phyloP scores from a whole-genome alignment of 139 green algal genomes.

The Coccomyxa sp. region DNA sequence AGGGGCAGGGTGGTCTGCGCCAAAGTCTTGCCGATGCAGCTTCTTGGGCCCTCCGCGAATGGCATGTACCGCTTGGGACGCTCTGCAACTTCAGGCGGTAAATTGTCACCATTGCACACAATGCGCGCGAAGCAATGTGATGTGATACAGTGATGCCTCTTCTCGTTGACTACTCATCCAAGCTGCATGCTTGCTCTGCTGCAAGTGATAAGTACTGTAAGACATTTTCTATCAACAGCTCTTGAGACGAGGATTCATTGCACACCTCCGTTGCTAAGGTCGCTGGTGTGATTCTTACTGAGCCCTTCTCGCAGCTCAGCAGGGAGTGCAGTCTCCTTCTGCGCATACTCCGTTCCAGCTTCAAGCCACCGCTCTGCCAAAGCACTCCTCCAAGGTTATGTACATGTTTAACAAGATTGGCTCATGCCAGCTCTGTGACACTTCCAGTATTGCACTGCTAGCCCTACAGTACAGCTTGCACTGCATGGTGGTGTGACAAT shows the following conservation, averaged over 20 bases:
- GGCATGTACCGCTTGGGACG: slow-evolving; percentile 42
- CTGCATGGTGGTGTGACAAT: not conserved
- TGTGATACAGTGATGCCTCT: not conserved
- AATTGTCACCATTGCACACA: not conserved
- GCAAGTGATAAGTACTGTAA: not conserved
- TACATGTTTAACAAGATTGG: not conserved
- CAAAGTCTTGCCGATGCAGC: slow-evolving; percentile 60
- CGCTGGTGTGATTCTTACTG: no score
- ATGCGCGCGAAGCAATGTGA: not conserved
- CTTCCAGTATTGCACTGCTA: not conserved
- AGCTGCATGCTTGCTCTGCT: not conserved
- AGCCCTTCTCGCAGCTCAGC: no score
- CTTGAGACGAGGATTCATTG: not conserved
- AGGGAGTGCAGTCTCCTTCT: not conserved
- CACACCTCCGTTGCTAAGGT: no score
- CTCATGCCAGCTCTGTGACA: not conserved
- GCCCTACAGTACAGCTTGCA: not conserved
- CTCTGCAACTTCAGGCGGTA: not conserved
- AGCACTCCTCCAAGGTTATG: not conserved
- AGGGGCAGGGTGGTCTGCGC: slow-evolving; percentile 43
- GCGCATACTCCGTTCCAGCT: slow-evolving; percentile 8
- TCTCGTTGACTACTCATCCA: not conserved
- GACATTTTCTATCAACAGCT: not conserved
- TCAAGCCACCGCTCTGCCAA: slow-evolving; percentile 35
- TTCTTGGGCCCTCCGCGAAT: slow-evolving; percentile 45